Percentiles rank a stretch among this genome's conserved stretches.
These are phyloP conservation scores for Pterulicium gracile DNA, from an alignment of 1,284 basidiomycete species.

Conservation along the genomic window DNA sequence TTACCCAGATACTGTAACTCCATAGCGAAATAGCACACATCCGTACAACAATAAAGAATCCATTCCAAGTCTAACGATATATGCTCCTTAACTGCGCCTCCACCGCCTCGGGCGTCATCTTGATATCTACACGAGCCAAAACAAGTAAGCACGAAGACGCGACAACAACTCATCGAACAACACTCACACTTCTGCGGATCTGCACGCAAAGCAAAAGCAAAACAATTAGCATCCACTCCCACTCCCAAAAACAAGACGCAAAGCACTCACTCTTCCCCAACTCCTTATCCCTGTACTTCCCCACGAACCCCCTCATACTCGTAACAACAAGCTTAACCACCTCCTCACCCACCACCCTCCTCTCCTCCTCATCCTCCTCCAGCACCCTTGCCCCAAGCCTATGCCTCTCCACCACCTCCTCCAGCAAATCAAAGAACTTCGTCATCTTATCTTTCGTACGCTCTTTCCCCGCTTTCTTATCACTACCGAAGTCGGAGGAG, in stretches of 20 bases:
- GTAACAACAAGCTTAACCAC: conserved; percentile 67
- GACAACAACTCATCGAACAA: conserved; percentile 4
- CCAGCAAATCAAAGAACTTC: conserved; percentile 65
- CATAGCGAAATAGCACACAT: too few species aligned
- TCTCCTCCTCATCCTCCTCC: conserved; percentile 53
- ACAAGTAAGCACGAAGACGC: conserved; percentile 7
- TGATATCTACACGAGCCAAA: conserved; percentile 50
- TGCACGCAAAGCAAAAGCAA: conserved; percentile 15
- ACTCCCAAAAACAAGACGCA: not conserved
- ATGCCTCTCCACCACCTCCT: conserved; percentile 68
- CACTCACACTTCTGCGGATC: conserved; percentile 73
- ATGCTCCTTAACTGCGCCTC: conserved; percentile 58
- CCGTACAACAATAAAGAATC: too few species aligned
- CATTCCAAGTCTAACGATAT: conserved; percentile 30
- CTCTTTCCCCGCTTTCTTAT: conserved; percentile 25
- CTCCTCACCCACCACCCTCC: conserved; percentile 53
- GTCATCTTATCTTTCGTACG: conserved; percentile 73
- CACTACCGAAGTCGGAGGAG: conserved; percentile 30
- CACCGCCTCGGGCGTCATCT: conserved; percentile 63
- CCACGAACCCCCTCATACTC: conserved; percentile 57
- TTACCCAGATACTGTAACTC: too few species aligned
- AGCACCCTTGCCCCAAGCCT: conserved; percentile 46
- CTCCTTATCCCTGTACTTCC: conserved; percentile 66
- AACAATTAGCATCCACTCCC: too few species aligned
- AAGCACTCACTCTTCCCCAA: conserved; percentile 66